These are phyloP conservation scores for Rhodotorula diobovata DNA, from an alignment of 768 basidiomycete genomes.

Conservation along the genomic window DNA sequence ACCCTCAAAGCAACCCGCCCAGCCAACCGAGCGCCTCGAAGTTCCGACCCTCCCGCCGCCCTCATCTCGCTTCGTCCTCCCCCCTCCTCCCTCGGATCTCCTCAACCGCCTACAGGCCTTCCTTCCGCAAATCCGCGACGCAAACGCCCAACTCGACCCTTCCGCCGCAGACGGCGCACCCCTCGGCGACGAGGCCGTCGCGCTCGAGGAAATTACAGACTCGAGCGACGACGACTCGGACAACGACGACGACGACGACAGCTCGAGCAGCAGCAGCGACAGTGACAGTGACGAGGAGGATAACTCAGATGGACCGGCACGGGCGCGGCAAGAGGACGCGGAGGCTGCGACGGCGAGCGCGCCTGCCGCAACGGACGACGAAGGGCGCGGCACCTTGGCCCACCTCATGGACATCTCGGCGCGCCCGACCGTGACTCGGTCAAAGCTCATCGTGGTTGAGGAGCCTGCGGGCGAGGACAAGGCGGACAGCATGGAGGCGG, in stretches of 20 bases:
- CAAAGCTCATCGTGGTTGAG: slow-evolving; percentile 7
- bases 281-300: not conserved
- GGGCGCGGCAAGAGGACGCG: not conserved
- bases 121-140: slow-evolving; percentile 34
- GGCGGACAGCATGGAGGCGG: slow-evolving; percentile 14
- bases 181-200: slow-evolving; percentile 28
- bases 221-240: slow-evolving; percentile 16
- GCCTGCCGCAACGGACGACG: not conserved
- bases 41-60: slow-evolving; percentile 29
- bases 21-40: slow-evolving; percentile 23
- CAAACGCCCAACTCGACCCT: slow-evolving; percentile 26
- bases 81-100: slow-evolving; percentile 38
- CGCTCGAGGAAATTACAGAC: slow-evolving; percentile 28
- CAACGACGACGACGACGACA: not conserved
- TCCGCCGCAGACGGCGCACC: too few relatives aligned
- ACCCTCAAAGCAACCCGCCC: not conserved
- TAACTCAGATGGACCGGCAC: not conserved
- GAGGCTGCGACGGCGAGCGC: not conserved
- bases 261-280: not conserved
- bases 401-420: slow-evolving; percentile 23
- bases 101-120: slow-evolving; percentile 36
- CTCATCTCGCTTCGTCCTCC: slow-evolving; percentile 34
- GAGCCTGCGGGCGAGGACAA: not conserved
- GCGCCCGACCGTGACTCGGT: not conserved
- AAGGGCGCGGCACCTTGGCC: not conserved